These are phyloP conservation scores for Fusarium acutatum DNA, from an alignment of 2,329 filamentous ascomycete genomes.

Conservation along the genomic window DNA sequence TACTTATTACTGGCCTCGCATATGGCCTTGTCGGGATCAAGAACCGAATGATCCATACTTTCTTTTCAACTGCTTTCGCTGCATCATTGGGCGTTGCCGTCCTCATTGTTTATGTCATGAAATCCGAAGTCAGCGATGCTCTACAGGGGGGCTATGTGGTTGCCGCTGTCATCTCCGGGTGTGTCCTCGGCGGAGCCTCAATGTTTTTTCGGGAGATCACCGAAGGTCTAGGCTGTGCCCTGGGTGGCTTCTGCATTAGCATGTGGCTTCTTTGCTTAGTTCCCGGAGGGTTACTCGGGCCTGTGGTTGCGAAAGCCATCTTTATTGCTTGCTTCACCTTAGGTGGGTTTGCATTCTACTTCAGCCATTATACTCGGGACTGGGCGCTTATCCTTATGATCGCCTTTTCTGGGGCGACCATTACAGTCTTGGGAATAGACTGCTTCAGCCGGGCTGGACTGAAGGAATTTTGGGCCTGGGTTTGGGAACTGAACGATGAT, in stretches of 20 bases:
- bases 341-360: constrained; percentile 76
- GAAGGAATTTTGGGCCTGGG: constrained; percentile 95
- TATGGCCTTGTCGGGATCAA: constrained; percentile 85
- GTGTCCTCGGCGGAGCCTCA: constrained; percentile 76
- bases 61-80: constrained; percentile 80
- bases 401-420: constrained; percentile 83
- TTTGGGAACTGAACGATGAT: constrained; percentile 83
- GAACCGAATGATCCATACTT: constrained; percentile 80
- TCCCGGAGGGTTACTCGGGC: constrained; percentile 76
- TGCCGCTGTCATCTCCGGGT: constrained; percentile 76
- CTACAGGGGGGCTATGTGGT: constrained; percentile 89
- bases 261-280: constrained; percentile 91
- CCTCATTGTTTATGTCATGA: constrained; percentile 90
- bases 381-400: constrained; percentile 81
- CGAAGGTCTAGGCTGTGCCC: constrained; percentile 80
- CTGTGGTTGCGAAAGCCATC: constrained; percentile 69
- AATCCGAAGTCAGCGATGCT: constrained; percentile 74
- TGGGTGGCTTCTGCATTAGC: constrained; percentile 84
- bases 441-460: constrained; percentile 89
- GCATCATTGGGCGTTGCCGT: constrained; percentile 78
- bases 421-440: constrained; percentile 84
- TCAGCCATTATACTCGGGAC: constrained; percentile 78
- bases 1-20: constrained; percentile 75
- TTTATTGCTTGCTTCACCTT: constrained; percentile 80
- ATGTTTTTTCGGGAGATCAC: constrained; percentile 86